These are phyloP conservation scores for Fraxinus angustifolia DNA, from an alignment of 305 asterid genomes.

Conservation along the genomic window DNA sequence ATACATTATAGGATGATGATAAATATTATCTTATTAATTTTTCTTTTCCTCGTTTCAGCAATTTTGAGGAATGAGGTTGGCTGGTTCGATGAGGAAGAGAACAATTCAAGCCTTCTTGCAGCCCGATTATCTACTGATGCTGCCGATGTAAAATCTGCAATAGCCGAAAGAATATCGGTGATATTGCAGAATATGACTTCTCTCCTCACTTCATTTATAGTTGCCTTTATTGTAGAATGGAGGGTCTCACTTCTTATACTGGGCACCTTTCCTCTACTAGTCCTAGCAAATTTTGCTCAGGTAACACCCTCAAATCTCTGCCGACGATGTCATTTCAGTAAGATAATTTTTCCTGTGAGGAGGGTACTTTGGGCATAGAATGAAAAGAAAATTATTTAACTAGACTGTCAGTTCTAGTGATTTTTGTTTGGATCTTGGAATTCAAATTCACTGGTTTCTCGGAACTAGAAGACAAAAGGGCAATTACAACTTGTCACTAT, in stretches of 20 bases:
- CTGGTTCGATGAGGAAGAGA: conserved; percentile 98
- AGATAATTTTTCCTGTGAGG: conserved; percentile 15
- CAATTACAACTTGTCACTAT: conserved; percentile 35
- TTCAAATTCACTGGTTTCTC: conserved; percentile 28
- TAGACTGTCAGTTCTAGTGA: not conserved
- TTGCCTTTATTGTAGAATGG: conserved; percentile 95
- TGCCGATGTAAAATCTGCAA: conserved; percentile 92
- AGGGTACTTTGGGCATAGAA: not conserved
- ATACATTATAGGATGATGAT: not conserved
- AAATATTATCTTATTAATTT: not conserved
- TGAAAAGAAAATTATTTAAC: not conserved
- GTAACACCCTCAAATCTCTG: conserved; percentile 31
- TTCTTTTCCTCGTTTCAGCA: conserved; percentile 37
- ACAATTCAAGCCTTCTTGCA: conserved; percentile 86
- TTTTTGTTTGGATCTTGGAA: conserved; percentile 42
- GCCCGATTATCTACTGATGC: conserved; percentile 90
- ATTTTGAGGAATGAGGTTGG: conserved; percentile 94
- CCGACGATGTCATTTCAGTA: not conserved
- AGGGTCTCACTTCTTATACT: conserved; percentile 87
- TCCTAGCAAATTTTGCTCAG: conserved; percentile 98
- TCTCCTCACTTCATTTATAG: conserved; percentile 92
- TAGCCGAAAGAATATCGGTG: conserved; percentile 95
- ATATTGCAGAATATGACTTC: conserved; percentile 96
- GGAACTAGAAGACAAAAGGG: conserved; percentile 46
- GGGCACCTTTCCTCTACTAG: conserved; percentile 88